These are phyloP conservation scores for Kwoniella shivajii DNA, from an alignment of 1,284 basidiomycete species.

Conservation along the genomic window DNA sequence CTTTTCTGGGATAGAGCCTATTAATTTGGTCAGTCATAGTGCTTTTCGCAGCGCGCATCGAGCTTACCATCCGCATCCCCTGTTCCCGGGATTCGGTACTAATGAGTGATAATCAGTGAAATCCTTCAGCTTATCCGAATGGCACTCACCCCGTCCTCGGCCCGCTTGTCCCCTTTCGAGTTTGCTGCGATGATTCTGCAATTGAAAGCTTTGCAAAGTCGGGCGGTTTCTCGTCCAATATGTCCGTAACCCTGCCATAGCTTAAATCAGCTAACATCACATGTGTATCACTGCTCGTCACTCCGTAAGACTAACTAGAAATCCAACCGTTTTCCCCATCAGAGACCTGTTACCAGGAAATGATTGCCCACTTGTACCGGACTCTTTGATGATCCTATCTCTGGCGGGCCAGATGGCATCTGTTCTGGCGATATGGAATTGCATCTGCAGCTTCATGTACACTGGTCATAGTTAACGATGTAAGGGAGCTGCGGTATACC, in stretches of 20 bases:
- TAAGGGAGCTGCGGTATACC: neutral
- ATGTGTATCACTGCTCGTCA: neutral
- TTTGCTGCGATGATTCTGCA: conserved; percentile 49
- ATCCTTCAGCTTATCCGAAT: neutral
- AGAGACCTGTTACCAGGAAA: conserved; percentile 17
- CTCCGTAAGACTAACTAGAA: conserved; percentile 18
- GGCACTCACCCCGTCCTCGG: conserved; percentile 40
- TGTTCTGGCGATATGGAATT: conserved; percentile 27
- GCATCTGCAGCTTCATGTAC: conserved; percentile 37
- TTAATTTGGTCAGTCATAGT: neutral
- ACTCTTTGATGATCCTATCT: conserved; percentile 3
- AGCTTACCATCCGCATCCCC: conserved; percentile 38
- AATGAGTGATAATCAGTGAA: neutral
- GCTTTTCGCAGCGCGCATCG: neutral
- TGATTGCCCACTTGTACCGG: conserved; percentile 6
- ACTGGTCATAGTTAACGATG: conserved; percentile 14
- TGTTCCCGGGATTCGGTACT: conserved; percentile 47
- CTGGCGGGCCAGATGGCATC: conserved; percentile 16
- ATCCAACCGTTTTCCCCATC: conserved; percentile 26
- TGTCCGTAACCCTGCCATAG: conserved; percentile 36
- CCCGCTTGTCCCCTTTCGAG: conserved; percentile 32
- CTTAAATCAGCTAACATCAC: neutral
- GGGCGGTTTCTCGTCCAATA: conserved; percentile 48
- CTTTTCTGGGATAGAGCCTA: conserved; percentile 36
- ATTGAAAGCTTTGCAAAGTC: conserved; percentile 43